These are phyloP conservation scores for Mucor racemosus DNA, from an alignment of 371 early-diverging fungal species.

Conservation along the genomic window DNA sequence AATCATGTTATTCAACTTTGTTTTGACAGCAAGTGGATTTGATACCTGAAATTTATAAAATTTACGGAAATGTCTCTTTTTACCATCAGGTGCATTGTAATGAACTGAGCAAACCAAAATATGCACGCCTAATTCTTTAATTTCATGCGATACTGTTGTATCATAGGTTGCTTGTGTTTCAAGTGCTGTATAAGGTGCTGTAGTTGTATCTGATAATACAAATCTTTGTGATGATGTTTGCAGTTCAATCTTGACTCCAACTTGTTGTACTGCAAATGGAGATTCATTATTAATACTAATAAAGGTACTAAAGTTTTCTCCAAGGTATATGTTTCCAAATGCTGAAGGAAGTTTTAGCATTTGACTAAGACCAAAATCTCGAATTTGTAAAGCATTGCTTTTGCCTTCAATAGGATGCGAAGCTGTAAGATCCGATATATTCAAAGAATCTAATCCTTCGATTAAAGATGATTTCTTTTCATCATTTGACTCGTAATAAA, in stretches of 20 bases:
- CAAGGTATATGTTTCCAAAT: slow-evolving; percentile 94
- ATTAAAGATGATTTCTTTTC: slow-evolving; percentile 27
- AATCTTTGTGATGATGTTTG: slow-evolving; percentile 86
- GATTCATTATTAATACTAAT: slow-evolving; percentile 88
- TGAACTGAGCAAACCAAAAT: slow-evolving; percentile 88
- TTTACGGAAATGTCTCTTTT: slow-evolving; percentile 79
- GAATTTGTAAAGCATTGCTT: slow-evolving; percentile 41
- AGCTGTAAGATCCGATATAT: slow-evolving; percentile 42
- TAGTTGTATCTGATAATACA: slow-evolving; percentile 69
- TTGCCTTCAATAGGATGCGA: slow-evolving; percentile 36
- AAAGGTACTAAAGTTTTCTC: slow-evolving; percentile 92
- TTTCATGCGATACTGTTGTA: slow-evolving; percentile 86
- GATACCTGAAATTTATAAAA: slow-evolving; percentile 95
- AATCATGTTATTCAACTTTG: slow-evolving; percentile 82
- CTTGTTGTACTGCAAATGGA: slow-evolving; percentile 62
- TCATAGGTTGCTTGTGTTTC: slow-evolving; percentile 68
- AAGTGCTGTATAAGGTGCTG: slow-evolving; percentile 32
- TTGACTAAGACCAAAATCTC: slow-evolving; percentile 70
- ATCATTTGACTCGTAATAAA: slow-evolving; percentile 48
- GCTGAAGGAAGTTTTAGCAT: slow-evolving; percentile 66
- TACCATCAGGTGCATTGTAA: slow-evolving; percentile 70
- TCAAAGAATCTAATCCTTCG: slow-evolving; percentile 50
- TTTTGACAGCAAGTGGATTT: slow-evolving; percentile 95
- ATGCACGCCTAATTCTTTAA: slow-evolving; percentile 93
- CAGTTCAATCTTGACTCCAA: slow-evolving; percentile 81